These are phyloP conservation scores for Hypoxylon crocopeplum DNA, from an alignment of 495 filamentous ascomycete species.

Conservation along the genomic window DNA sequence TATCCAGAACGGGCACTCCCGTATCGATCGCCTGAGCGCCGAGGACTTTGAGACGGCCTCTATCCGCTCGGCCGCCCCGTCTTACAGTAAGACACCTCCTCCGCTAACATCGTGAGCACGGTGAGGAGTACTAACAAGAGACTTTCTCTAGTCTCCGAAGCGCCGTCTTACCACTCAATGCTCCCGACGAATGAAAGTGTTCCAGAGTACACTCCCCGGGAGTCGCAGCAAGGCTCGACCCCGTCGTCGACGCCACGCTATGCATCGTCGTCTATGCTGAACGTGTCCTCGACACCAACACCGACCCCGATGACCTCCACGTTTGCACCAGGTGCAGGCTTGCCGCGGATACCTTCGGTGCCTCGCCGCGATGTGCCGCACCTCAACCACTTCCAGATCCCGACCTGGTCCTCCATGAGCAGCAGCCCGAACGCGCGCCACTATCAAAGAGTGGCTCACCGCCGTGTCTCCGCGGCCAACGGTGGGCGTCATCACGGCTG, in stretches of 20 bases:
- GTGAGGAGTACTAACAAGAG: conserved; percentile 15
- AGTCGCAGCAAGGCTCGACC: conserved; percentile 13
- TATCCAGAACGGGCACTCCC: conserved; percentile 35
- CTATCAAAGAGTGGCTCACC: conserved; percentile 57
- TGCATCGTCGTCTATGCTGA: conserved; percentile 29
- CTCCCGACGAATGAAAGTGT: conserved; percentile 46
- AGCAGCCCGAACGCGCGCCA: conserved; percentile 55
- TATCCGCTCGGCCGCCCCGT: conserved; percentile 58
- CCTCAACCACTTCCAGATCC: conserved; percentile 51
- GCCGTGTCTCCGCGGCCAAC: conserved; percentile 48
- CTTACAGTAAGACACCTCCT: conserved; percentile 51
- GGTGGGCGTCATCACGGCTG: conserved; percentile 6
- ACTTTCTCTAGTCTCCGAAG: conserved; percentile 49
- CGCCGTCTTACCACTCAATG: conserved; percentile 55
- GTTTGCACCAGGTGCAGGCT: conserved; percentile 40
- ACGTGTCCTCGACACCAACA: conserved; percentile 15
- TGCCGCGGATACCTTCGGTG: conserved; percentile 48
- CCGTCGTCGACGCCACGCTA: conserved; percentile 20
- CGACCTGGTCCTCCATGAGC: conserved; percentile 49
- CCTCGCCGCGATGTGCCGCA: conserved; percentile 40
- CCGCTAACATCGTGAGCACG: background rate
- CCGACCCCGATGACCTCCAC: conserved; percentile 37
- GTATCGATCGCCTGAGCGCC: conserved; percentile 42
- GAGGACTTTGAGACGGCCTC: conserved; percentile 62
- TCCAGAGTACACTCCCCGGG: conserved; percentile 51